phyloP scores from a whole-genome alignment of 2,329 filamentous ascomycete genomes.

The Dendrostoma leiphaemia region DNA sequence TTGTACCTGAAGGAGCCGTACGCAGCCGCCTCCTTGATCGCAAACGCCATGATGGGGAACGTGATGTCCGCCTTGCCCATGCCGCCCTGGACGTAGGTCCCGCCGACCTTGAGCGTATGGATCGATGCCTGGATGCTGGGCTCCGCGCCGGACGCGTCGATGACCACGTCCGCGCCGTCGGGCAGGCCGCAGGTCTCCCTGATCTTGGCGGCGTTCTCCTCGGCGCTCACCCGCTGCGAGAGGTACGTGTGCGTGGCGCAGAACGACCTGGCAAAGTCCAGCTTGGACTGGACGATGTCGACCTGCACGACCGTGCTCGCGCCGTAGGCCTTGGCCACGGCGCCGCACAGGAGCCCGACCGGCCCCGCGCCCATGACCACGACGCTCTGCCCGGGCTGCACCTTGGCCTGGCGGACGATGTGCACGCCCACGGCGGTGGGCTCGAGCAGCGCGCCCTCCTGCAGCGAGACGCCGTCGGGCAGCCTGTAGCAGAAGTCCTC shows the following conservation, averaged over 20 bases:
- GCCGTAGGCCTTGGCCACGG: slow-evolving; percentile 82
- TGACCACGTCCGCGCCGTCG: slow-evolving; percentile 70
- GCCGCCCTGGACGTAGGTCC: slow-evolving; percentile 80
- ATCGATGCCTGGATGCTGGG: slow-evolving; percentile 73
- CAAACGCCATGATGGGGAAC: slow-evolving; percentile 89
- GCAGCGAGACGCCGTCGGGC: slow-evolving; percentile 70
- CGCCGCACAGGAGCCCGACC: slow-evolving; percentile 83
- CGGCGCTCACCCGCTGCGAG: slow-evolving; percentile 59
- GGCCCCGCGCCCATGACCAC: slow-evolving; percentile 86
- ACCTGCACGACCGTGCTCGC: slow-evolving; percentile 81
- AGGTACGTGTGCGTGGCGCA: slow-evolving; percentile 70
- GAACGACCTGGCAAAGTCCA: slow-evolving; percentile 75
- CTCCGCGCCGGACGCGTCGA: slow-evolving; percentile 79
- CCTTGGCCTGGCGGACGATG: slow-evolving; percentile 70
- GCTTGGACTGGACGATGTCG: slow-evolving; percentile 77
- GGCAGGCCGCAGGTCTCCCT: slow-evolving; percentile 62
- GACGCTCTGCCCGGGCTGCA: slow-evolving; percentile 72
- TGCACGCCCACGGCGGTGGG: slow-evolving; percentile 85
- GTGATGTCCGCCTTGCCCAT: slow-evolving; percentile 87
- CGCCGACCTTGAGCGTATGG: slow-evolving; percentile 68
- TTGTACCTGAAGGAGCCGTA: slow-evolving; percentile 90
- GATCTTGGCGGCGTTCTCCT: slow-evolving; percentile 72
- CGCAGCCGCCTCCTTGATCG: slow-evolving; percentile 82
- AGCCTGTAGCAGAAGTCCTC: slow-evolving; percentile 94
- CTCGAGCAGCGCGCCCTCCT: slow-evolving; percentile 90